Evolutionary conservation across 768 basidiomycete genomes (phyloP).

Genomic region (Zangia roseola): DNA sequence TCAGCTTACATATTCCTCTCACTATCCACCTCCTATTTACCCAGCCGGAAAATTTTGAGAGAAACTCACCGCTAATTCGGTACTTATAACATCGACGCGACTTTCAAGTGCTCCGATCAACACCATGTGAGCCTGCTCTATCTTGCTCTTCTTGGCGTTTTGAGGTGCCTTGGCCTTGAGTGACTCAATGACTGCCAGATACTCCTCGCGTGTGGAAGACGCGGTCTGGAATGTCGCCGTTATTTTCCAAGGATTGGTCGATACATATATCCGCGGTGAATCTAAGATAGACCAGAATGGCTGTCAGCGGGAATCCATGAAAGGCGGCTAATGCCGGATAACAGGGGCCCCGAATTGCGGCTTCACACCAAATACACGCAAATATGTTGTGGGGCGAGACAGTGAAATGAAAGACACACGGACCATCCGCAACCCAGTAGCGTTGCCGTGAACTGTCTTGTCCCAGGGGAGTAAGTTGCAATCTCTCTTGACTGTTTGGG

Average conservation of each 20-base stretch:
- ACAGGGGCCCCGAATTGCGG: conserved; percentile 43
- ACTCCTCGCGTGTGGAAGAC: conserved; percentile 73
- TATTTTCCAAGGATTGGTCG: conserved; percentile 90
- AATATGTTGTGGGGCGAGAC: conserved; percentile 47
- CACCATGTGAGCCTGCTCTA: conserved; percentile 58
- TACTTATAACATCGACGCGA: conserved; percentile 64
- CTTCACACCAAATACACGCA: conserved; percentile 68
- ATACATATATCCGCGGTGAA: conserved; percentile 80
- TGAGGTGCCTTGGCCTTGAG: conserved; percentile 53
- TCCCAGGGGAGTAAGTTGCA: conserved; percentile 71
- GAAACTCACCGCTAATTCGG: conserved; percentile 66
- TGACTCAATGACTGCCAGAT: conserved; percentile 58
- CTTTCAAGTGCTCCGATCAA: conserved; percentile 63
- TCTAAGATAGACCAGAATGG: conserved; percentile 48
- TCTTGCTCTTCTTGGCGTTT: conserved; percentile 51
- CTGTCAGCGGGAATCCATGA: conserved; percentile 34
- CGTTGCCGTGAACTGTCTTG: conserved; percentile 75
- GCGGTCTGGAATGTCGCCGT: conserved; percentile 72
- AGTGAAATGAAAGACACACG: conserved; percentile 49
- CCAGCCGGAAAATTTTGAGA: background rate
- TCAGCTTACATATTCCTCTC: conserved; percentile 13
- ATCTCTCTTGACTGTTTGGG: conserved; percentile 61
- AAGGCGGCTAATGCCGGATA: conserved; percentile 38
- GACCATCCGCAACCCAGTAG: conserved; percentile 88
- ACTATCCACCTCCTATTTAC: conserved; percentile 14